phyloP scores from a whole-genome alignment of 192 early-diverging fungal genomes.

The Diversispora eburnea region DNA sequence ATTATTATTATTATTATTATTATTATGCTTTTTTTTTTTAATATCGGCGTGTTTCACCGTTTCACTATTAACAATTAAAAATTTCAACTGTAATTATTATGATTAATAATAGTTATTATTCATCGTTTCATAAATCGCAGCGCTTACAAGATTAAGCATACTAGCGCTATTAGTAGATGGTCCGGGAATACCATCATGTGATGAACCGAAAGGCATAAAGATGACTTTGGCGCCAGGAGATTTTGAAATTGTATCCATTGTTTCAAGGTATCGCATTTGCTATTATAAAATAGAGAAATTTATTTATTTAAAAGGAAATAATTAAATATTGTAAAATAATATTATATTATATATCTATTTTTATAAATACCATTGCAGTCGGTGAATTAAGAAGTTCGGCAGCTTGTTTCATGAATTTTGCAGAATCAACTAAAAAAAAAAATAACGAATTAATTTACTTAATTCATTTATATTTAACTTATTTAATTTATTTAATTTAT shows the following conservation, averaged over 20 bases:
- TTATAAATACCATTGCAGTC: conserved; percentile 47
- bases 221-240: conserved; percentile 68
- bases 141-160: not conserved
- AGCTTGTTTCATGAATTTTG: conserved; percentile 91
- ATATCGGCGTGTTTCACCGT: too few species aligned
- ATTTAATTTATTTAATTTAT: too few species aligned
- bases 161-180: not conserved
- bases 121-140: not conserved
- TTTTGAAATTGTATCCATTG: conserved; percentile 73
- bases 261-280: conserved; percentile 90
- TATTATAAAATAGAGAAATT: conserved; percentile 38
- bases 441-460: not conserved
- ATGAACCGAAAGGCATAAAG: conserved; percentile 51
- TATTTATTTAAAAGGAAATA: conserved; percentile 13
- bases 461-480: not conserved
- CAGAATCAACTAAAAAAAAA: conserved; percentile 60
- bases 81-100: too few species aligned
- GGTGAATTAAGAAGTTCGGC: conserved; percentile 86
- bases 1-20: too few species aligned
- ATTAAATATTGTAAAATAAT: not conserved
- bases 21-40: too few species aligned
- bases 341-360: not conserved
- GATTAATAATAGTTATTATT: too few species aligned
- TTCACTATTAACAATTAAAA: too few species aligned
- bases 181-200: not conserved